A percentile compares a stretch with the other conserved stretches of the same genome.
Evolutionary conservation across 352 stramenopile species (phyloP).

Genomic region (Elongisporangium prolatum): DNA sequence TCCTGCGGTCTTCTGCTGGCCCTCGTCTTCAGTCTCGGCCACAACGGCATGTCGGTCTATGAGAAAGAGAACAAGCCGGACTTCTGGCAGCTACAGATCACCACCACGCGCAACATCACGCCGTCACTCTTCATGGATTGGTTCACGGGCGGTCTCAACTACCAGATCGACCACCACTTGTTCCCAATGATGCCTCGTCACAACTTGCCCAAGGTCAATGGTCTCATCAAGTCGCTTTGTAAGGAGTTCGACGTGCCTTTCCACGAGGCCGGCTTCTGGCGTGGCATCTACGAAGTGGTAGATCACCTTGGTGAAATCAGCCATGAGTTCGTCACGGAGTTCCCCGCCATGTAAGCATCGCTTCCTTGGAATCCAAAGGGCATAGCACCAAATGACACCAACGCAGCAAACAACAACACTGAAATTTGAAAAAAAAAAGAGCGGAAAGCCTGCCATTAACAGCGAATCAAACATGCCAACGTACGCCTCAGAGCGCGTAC

Average conservation of each 20-base stretch:
- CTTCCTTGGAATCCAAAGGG: not conserved
- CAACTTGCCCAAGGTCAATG: constrained; percentile 93
- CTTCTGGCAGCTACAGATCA: constrained; percentile 99
- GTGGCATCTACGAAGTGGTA: constrained; percentile 94
- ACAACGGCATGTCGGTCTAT: constrained; percentile 99
- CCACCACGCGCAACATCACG: constrained; percentile 96
- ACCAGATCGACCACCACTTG: constrained; percentile 98
- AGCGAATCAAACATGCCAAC: constrained; percentile 12
- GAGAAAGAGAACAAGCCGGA: constrained; percentile 94
- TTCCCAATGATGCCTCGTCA: constrained; percentile 97
- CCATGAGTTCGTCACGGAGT: constrained; percentile 94
- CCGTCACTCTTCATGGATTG: constrained; percentile 94
- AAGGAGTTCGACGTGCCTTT: constrained; percentile 96
- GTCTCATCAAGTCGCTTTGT: constrained; percentile 95
- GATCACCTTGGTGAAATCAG: constrained; percentile 91
- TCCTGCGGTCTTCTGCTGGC: constrained; percentile 94
- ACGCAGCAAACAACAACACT: constrained; percentile 7
- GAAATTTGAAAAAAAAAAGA: not conserved
- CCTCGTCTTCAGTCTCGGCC: constrained; percentile 95
- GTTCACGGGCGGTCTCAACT: constrained; percentile 98
- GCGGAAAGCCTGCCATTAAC: constrained; percentile 4
- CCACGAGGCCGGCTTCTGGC: constrained; percentile 93
- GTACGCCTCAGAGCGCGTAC: not conserved
- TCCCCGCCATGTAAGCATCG: constrained; percentile 95
- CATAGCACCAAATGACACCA: constrained; percentile 2